phyloP scores from a whole-genome alignment of 495 filamentous ascomycete genomes.

The Penicillium bialowiezense region DNA sequence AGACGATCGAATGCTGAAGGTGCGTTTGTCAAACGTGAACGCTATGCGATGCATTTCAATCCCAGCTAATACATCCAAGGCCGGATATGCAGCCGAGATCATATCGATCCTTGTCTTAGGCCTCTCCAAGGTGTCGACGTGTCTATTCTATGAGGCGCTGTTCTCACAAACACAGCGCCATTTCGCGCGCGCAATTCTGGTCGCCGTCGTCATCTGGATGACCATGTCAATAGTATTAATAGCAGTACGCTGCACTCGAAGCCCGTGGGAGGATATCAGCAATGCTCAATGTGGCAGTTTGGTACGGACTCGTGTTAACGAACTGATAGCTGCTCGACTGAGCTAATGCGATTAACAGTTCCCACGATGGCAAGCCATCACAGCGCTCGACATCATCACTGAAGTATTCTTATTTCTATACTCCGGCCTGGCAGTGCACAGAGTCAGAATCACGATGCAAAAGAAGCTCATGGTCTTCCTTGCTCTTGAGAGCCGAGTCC shows the following conservation, averaged over 20 bases:
- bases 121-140: conserved; percentile 16
- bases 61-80: neutral
- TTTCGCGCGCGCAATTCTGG: conserved; percentile 8
- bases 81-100: conserved; percentile 18
- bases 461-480: conserved; percentile 18
- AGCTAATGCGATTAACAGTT: conserved; percentile 8
- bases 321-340: too few species aligned
- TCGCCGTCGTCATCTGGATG: conserved; percentile 11
- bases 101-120: conserved; percentile 16
- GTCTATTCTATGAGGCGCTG: conserved; percentile 12
- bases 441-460: conserved; percentile 13
- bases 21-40: neutral
- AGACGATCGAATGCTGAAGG: conserved; percentile 16
- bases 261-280: conserved; percentile 6
- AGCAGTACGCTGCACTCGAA: conserved; percentile 6
- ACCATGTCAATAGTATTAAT: conserved; percentile 13
- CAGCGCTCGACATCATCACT: conserved; percentile 21
- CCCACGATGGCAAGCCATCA: conserved; percentile 25
- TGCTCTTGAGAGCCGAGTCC: conserved; percentile 21
- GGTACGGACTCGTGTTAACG: too few species aligned
- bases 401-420: conserved; percentile 21
- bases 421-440: conserved; percentile 14
- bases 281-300: conserved; percentile 14
- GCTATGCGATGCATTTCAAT: neutral
- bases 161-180: conserved; percentile 10